phyloP scores from a whole-genome alignment of 352 stramenopile genomes.

The Phytophthora boehmeriae region DNA sequence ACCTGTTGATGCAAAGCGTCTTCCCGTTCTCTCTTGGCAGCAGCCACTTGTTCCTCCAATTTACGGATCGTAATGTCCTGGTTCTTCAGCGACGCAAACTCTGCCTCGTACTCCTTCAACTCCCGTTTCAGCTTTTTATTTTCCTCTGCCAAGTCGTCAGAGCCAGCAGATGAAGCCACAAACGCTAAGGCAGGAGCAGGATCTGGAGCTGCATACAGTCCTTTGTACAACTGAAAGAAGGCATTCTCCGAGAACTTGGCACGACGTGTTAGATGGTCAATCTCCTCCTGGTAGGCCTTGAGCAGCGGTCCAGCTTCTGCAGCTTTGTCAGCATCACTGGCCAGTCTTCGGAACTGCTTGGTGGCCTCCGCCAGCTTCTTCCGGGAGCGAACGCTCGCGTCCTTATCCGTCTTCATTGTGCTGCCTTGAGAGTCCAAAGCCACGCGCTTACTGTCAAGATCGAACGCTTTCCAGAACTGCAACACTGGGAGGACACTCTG shows the following conservation, averaged over 20 bases:
- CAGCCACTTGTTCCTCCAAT: slow-evolving; percentile 90
- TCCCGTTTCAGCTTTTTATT: slow-evolving; percentile 91
- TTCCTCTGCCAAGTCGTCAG: slow-evolving; percentile 84
- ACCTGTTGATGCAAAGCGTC: slow-evolving; percentile 66
- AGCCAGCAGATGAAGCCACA: slow-evolving; percentile 41
- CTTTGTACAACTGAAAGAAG: slow-evolving; percentile 90
- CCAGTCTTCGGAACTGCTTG: slow-evolving; percentile 80
- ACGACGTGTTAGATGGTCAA: slow-evolving; percentile 90
- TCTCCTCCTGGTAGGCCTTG: slow-evolving; percentile 93
- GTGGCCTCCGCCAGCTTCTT: slow-evolving; percentile 89
- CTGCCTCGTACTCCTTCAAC: slow-evolving; percentile 93
- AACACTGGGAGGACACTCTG: slow-evolving; percentile 57
- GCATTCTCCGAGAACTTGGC: slow-evolving; percentile 92
- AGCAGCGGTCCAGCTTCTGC: slow-evolving; percentile 59
- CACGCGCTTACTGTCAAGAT: slow-evolving; percentile 88
- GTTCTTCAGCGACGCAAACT: slow-evolving; percentile 96
- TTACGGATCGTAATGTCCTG: slow-evolving; percentile 97
- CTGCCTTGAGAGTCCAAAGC: slow-evolving; percentile 76
- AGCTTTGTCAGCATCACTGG: slow-evolving; percentile 73
- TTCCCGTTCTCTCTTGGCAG: slow-evolving; percentile 79
- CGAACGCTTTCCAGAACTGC: slow-evolving; percentile 88
- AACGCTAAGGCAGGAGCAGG: slow-evolving; percentile 75
- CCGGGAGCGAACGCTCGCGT: slow-evolving; percentile 73
- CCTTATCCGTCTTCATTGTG: slow-evolving; percentile 87
- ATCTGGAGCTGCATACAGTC: slow-evolving; percentile 86